Conservation (phyloP, 192 early-diverging fungal genomes). For the Coemansia sp. region DNA sequence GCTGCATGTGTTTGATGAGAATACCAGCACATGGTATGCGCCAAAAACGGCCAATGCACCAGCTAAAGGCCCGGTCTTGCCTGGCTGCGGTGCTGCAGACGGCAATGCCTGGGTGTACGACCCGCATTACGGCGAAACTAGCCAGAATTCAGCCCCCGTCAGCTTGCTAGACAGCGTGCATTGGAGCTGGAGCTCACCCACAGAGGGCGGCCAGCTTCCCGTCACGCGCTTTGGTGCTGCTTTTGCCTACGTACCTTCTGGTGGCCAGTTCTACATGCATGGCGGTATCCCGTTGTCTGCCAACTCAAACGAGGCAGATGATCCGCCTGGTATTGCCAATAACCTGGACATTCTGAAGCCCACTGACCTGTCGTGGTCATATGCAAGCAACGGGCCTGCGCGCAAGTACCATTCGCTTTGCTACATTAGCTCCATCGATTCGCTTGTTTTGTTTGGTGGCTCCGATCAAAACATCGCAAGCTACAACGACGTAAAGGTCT, state of each 20-base stretch:
- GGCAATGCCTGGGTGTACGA: conserved; percentile 45
- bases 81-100: conserved; percentile 40
- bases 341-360: conserved; percentile 54
- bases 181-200: conserved; percentile 55
- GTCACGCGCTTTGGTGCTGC: conserved; percentile 46
- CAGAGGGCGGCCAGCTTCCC: conserved; percentile 39
- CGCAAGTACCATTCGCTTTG: conserved; percentile 58
- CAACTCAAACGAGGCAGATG: conserved; percentile 26
- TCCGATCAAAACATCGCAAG: conserved; percentile 51
- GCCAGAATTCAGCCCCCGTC: conserved; percentile 27
- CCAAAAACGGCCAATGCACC: conserved; percentile 47
- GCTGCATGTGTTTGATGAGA: conserved; percentile 46
- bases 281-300: conserved; percentile 45
- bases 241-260: conserved; percentile 30
- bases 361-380: conserved; percentile 59
- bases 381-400: conserved; percentile 59
- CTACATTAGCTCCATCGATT: conserved; percentile 58
- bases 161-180: conserved; percentile 50
- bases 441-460: conserved; percentile 68
- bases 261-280: conserved; percentile 47
- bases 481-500: conserved; percentile 58
- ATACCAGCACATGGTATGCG: conserved; percentile 45
- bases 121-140: conserved; percentile 26
- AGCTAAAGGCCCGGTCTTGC: conserved; percentile 34
- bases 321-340: conserved; percentile 36